Conservation (phyloP, 2,329 filamentous ascomycete genomes). For the Nemania diffusa region DNA sequence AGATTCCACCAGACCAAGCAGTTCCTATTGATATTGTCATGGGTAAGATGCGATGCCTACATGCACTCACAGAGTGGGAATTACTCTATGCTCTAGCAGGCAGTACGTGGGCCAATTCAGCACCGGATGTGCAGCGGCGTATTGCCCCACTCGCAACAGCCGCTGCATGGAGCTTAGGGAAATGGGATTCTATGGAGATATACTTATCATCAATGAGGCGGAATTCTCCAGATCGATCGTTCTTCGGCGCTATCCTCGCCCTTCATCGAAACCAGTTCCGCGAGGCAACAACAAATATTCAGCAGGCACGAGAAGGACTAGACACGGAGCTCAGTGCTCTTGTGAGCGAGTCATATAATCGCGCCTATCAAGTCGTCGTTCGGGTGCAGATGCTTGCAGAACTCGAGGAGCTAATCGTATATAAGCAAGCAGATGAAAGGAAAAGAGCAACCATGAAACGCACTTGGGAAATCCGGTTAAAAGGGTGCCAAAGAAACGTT, state of each 20-base stretch:
- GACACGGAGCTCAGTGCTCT: slow-evolving; percentile 96
- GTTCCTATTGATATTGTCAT: slow-evolving; percentile 93
- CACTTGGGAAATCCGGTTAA: slow-evolving; percentile 95
- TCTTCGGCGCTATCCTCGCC: slow-evolving; percentile 95
- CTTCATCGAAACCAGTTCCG: slow-evolving; percentile 96
- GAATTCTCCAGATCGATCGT: slow-evolving; percentile 91
- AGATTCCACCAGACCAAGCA: slow-evolving; percentile 66
- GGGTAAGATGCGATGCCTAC: slow-evolving; percentile 99
- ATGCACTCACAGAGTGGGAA: slow-evolving; percentile 98
- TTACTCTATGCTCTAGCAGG: slow-evolving; percentile 87
- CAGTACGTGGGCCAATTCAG: slow-evolving; percentile 92
- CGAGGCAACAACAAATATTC: slow-evolving; percentile 87
- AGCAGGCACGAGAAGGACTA: slow-evolving; percentile 89
- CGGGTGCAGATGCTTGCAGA: slow-evolving; percentile 99
- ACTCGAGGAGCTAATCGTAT: slow-evolving; percentile 95
- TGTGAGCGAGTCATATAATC: slow-evolving; percentile 97
- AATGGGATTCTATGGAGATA: slow-evolving; percentile 98
- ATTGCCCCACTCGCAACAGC: slow-evolving; percentile 95
- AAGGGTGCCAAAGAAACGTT: slow-evolving; percentile 95
- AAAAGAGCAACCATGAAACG: slow-evolving; percentile 91
- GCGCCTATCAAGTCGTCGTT: slow-evolving; percentile 97
- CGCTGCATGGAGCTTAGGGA: slow-evolving; percentile 93
- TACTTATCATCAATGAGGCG: slow-evolving; percentile 96
- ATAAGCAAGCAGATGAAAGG: slow-evolving; percentile 92
- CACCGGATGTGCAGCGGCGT: slow-evolving; percentile 84